A percentile compares a stretch with the other conserved stretches of the same genome.
These are phyloP conservation scores for Kwoniella mangroviensis DNA, from an alignment of 768 basidiomycete genomes.

Conservation along the genomic window DNA sequence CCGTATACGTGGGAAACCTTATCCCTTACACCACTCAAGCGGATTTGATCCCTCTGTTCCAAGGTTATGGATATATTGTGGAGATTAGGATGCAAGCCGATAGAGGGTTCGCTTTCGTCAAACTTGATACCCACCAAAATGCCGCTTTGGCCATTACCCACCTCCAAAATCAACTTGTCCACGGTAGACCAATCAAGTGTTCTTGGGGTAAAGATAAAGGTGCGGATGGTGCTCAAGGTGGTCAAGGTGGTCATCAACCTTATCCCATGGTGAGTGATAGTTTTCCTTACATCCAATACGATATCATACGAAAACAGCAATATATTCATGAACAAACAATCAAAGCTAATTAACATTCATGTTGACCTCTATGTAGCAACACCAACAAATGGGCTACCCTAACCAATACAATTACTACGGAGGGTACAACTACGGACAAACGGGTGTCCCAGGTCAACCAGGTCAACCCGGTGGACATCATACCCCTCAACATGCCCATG, in stretches of 20 bases:
- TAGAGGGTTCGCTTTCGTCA: constrained; percentile 98
- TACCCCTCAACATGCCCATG: constrained; percentile 3
- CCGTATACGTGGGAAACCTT: constrained; percentile 98
- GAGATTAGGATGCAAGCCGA: constrained; percentile 99
- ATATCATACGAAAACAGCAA: no score
- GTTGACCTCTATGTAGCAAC: constrained; percentile 8
- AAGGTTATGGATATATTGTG: constrained; percentile 93
- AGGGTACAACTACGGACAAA: constrained; percentile 46
- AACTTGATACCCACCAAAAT: constrained; percentile 97
- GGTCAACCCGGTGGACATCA: constrained; percentile 29
- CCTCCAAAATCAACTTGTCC: constrained; percentile 94
- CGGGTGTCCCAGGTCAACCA: constrained; percentile 47
- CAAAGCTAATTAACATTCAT: constrained; percentile 59
- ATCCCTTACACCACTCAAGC: constrained; percentile 97
- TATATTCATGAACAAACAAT: background rate
- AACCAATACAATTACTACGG: constrained; percentile 45
- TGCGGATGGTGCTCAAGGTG: constrained; percentile 64
- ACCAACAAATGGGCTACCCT: constrained; percentile 34
- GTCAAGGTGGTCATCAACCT: constrained; percentile 57
- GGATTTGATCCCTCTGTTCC: constrained; percentile 94
- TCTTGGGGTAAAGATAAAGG: constrained; percentile 93
- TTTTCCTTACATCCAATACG: constrained; percentile 31
- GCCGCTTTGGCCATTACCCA: constrained; percentile 98
- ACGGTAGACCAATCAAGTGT: constrained; percentile 95
- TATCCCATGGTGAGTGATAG: constrained; percentile 71